Evolutionary conservation across 139 green algal genomes (phyloP).

Genomic region (Chlamydomonas sp.): DNA sequence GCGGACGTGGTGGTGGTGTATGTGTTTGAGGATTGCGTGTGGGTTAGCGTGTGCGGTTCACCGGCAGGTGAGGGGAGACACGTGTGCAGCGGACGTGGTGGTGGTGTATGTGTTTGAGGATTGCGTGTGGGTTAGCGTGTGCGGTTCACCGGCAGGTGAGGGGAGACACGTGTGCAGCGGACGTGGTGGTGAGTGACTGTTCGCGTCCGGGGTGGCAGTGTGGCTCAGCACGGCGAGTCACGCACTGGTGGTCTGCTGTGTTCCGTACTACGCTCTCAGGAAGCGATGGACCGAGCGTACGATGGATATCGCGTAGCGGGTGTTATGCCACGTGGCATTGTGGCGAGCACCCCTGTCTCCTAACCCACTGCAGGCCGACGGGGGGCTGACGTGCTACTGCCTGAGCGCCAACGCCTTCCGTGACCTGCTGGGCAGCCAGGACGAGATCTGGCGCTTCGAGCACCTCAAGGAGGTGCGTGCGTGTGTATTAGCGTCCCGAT

Average conservation of each 20-base stretch:
- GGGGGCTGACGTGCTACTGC: conserved; percentile 74
- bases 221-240: not conserved
- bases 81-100: conserved; percentile 52
- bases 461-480: conserved; percentile 76
- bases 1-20: conserved; percentile 49
- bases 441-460: conserved; percentile 88
- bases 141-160: too few relatives aligned
- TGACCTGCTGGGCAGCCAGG: conserved; percentile 85
- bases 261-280: not conserved
- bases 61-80: conserved; percentile 58
- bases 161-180: conserved; percentile 40
- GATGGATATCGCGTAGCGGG: not conserved
- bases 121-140: not conserved
- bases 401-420: conserved; percentile 75
- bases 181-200: conserved; percentile 46
- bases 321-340: not conserved
- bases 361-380: conserved; percentile 42
- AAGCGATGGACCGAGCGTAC: too few relatives aligned
- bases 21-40: not conserved
- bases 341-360: not conserved
- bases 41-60: not conserved
- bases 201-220: not conserved
- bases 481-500: too few relatives aligned
- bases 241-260: not conserved
- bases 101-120: conserved; percentile 3